phyloP scores from a whole-genome alignment of 163 green algal genomes.

The Chloromonas sp. region DNA sequence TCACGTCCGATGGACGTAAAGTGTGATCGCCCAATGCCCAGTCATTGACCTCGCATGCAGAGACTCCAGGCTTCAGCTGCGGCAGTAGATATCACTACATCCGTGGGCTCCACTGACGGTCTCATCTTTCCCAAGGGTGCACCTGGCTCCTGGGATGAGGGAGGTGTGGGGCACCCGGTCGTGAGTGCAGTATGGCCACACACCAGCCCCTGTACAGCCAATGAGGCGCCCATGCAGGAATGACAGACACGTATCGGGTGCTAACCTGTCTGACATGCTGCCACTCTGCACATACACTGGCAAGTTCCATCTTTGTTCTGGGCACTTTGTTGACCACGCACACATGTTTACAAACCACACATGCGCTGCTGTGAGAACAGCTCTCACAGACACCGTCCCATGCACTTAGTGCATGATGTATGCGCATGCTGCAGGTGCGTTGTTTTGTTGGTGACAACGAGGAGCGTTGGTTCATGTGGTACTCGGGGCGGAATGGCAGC shows the following conservation, averaged over 20 bases:
- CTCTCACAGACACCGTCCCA: background rate
- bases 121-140: conserved; percentile 49
- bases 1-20: too few relatives aligned
- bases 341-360: background rate
- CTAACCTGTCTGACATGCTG: too few relatives aligned
- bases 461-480: conserved; percentile 94
- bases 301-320: too few relatives aligned
- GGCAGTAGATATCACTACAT: background rate
- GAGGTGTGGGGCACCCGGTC: conserved; percentile 65
- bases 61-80: background rate
- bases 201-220: too few relatives aligned
- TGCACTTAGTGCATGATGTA: background rate
- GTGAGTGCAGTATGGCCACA: conserved; percentile 33
- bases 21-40: too few relatives aligned
- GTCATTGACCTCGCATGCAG: too few relatives aligned
- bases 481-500: conserved; percentile 49
- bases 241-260: too few relatives aligned
- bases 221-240: too few relatives aligned
- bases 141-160: conserved; percentile 66
- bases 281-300: too few relatives aligned
- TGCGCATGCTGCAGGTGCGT: conserved; percentile 45
- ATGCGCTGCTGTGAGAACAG: background rate
- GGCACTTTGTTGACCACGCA: background rate
- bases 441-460: conserved; percentile 85
- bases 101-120: conserved; percentile 17